Base-by-base conservation (phyloP, 2,329 filamentous ascomycete genomes). In the Pseudogymnoascus verrucosus region DNA sequence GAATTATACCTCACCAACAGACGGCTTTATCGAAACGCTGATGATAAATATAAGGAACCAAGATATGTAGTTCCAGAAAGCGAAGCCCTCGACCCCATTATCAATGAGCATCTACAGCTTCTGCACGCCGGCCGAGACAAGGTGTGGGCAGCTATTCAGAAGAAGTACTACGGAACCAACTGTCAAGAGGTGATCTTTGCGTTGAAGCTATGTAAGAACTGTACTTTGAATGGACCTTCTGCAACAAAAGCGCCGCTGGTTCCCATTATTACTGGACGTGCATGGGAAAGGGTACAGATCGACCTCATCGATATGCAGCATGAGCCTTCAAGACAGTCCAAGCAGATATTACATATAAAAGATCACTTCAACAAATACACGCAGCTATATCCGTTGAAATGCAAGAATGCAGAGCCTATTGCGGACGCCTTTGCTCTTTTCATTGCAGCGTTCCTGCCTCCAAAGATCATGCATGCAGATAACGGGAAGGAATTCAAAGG, bases 351-450 rank as follows among this genome's bases (percentile, higher is more conserved):
- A 7, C 51, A 68, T 61, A 66, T 70, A 16, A 61, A 62, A 16
- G 65, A 69, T 64, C 59, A 68, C 26, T 69, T 69, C 28, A 63
- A 47, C 16, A 68, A 69, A 47, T 70, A 64, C 62, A 54, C 64
- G n/a, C 60, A 62, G 21, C 31, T 65, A 23, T 68, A 64, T 60
- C 7, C 62, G 5, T 42, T 70, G 10, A 65, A 63, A 19, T 60
- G 59, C 10, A 69, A 69, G 37, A 7, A 60, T 12, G 19, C 61
- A 11, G 16, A 8, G 6, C 64, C 51, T 39, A 65, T 69, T 54
- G 57, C 64, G 2, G 28, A 62, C 1, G 23, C 19, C n/a, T 16
- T 69, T 36, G 36, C 16, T 1, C 5, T 23, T 31, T 67, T 26
- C 23, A 65, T 68, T 51, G 40, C 36, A 57, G 60, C 16, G n/a